Base-by-base conservation (phyloP, 2,329 filamentous ascomycete species). In the Aspergillus hortae region DNA sequence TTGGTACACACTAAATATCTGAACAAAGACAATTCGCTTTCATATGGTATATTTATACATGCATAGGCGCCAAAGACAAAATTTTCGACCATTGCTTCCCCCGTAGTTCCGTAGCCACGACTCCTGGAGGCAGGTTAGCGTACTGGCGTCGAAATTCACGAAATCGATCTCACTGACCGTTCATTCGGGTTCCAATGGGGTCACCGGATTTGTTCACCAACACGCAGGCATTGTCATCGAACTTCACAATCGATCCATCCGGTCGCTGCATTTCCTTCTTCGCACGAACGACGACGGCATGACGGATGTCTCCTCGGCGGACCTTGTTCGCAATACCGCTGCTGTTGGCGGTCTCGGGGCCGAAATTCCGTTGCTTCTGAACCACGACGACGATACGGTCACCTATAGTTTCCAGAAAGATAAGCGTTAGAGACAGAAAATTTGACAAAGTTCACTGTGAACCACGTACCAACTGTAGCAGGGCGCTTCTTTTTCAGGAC, bases 71-170 rank as follows among this genome's bases (percentile, higher is more conserved):
- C 81, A 99, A 83, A 62, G 90, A 95, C 69, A 99, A 75, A 65
- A 99, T 97, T 83, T 97, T 99, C 65, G 91, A 95, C 94, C 94
- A 99, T 77, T 95, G 88, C 80, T 89, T 94, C 69, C 89, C 84
- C 70, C 89, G 86, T 72, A 99, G 75, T 78, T 99, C 94, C 27
- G 86, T 82, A 53, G 91, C 94, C 42, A 99, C 94, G 42, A 97
- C 84, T 60, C 92, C 84, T 84, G 67, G 64, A 56, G 12, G 7
- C 15, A 11, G 6, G 33, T 48, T 9, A 48, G 46, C 17, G 15
- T 23, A 15, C 12, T 12, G 7, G 12, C 10, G 21, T 12, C 35
- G 15, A 17, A 38, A 12, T 23, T 21, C 9, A 23, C 11, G 23
- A 12, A 12, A n/a, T 14, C 4, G 35, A 14, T 11, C 12, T 33